Evolutionary conservation across 495 filamentous ascomycete species (phyloP).

Genomic region (Aspergillus ellipticus): DNA sequence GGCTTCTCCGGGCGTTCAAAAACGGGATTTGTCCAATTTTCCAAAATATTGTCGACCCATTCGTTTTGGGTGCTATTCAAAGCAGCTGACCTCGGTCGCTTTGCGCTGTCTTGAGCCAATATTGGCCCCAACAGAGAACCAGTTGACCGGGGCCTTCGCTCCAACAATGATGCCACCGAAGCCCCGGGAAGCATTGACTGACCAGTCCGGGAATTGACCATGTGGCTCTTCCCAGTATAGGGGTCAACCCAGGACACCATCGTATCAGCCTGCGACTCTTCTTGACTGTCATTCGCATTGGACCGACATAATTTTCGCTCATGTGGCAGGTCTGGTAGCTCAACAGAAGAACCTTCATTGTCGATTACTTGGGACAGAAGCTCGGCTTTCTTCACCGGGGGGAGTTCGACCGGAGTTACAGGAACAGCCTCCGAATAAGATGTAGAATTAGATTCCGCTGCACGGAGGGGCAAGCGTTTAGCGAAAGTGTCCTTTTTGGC

Average conservation of each 20-base stretch:
- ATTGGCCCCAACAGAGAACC: constrained; percentile 9
- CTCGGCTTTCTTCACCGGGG: neutral
- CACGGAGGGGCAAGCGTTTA: neutral
- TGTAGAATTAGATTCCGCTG: neutral
- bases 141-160: constrained; percentile 20
- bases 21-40: constrained; percentile 59
- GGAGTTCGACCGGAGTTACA: neutral
- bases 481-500: constrained; percentile 27
- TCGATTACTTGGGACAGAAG: no score
- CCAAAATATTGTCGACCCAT: constrained; percentile 39
- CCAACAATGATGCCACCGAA: neutral
- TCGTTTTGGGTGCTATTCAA: constrained; percentile 6
- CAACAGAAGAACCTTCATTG: neutral
- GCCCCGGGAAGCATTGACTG: constrained; percentile 32
- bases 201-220: constrained; percentile 62
- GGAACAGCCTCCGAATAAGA: neutral
- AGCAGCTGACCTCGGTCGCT: constrained; percentile 17
- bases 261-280: constrained; percentile 22
- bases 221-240: constrained; percentile 51
- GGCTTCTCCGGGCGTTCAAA: constrained; percentile 52
- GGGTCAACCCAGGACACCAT: constrained; percentile 67
- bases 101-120: neutral
- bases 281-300: neutral
- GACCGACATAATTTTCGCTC: neutral
- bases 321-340: neutral